Percentiles rank a stretch among this genome's conserved stretches.
These are phyloP conservation scores for Colletotrichum godetiae DNA, from an alignment of 2,329 filamentous ascomycete genomes.

Conservation along the genomic window DNA sequence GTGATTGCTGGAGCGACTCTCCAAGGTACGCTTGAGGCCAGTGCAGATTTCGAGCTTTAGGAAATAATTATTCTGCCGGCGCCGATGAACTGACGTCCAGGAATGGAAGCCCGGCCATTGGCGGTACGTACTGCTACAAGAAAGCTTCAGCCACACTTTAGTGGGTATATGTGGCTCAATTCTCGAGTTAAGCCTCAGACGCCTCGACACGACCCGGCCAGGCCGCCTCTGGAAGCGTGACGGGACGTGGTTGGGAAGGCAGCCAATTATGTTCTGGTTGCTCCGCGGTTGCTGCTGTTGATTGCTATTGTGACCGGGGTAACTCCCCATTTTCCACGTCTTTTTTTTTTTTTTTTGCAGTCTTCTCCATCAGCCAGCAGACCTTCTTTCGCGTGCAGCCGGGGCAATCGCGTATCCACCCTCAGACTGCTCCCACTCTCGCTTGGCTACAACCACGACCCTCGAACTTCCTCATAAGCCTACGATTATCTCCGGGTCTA, in stretches of 20 bases:
- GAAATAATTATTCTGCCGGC: conserved; percentile 33
- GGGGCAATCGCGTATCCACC: conserved; percentile 32
- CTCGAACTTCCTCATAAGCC: conserved; percentile 21
- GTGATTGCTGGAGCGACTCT: conserved; percentile 13
- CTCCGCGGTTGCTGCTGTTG: conserved; percentile 67
- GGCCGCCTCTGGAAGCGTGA: conserved; percentile 11
- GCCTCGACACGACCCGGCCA: conserved; percentile 17
- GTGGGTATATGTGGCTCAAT: neutral
- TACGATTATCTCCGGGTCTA: conserved; percentile 4
- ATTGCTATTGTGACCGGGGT: conserved; percentile 41
- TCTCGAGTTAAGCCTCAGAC: neutral
- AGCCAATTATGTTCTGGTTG: conserved; percentile 65
- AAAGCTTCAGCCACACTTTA: conserved; percentile 17
- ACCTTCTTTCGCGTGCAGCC: conserved; percentile 30
- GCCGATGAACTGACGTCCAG: neutral
- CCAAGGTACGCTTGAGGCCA: neutral
- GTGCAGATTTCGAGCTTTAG: conserved; percentile 30
- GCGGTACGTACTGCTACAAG: neutral
- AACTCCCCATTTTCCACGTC: conserved; percentile 9
- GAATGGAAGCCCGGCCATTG: neutral
- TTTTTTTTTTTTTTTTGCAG: conserved; percentile 27
- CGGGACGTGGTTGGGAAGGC: neutral
- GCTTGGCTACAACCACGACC: conserved; percentile 7
- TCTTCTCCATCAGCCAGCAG: neutral
- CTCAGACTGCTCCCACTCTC: conserved; percentile 13